phyloP scores from a whole-genome alignment of 352 stramenopile genomes.

The Phytophthora chlamydospora region DNA sequence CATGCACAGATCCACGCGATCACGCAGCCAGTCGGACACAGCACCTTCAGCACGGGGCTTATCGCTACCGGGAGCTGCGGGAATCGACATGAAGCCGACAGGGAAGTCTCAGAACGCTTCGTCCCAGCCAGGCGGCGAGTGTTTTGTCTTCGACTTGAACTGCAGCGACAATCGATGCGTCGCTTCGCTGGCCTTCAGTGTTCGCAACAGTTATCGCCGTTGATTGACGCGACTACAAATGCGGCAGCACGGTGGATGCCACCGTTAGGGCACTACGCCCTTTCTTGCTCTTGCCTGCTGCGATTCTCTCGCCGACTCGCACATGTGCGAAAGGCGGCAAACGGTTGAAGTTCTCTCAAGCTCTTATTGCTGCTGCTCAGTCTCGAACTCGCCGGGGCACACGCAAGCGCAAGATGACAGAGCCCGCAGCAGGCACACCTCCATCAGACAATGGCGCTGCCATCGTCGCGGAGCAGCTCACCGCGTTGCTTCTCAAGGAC shows the following conservation, averaged over 20 bases:
- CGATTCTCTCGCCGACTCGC: conserved; percentile 23
- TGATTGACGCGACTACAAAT: neutral
- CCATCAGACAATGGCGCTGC: conserved; percentile 19
- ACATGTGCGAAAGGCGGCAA: conserved; percentile 33
- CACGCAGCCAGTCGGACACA: conserved; percentile 37
- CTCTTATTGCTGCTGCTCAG: conserved; percentile 8
- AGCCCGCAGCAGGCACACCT: conserved; percentile 12
- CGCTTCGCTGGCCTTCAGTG: conserved; percentile 25
- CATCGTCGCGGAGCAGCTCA: conserved; percentile 25
- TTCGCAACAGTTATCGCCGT: conserved; percentile 3
- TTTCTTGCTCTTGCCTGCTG: conserved; percentile 24
- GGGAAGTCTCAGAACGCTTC: neutral
- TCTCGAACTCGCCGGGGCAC: conserved; percentile 15
- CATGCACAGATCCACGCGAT: conserved; percentile 50
- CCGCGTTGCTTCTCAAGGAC: conserved; percentile 26
- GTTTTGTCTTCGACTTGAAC: neutral
- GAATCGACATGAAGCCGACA: conserved; percentile 12
- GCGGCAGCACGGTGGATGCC: conserved; percentile 9
- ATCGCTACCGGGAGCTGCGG: neutral
- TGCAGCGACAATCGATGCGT: conserved; percentile 13
- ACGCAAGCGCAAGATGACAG: conserved; percentile 26
- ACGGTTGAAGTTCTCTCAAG: neutral
- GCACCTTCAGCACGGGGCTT: conserved; percentile 8
- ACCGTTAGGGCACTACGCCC: conserved; percentile 32
- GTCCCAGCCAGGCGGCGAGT: conserved; percentile 8